A percentile compares a stretch with the other conserved stretches of the same genome.
These are phyloP conservation scores for Trichoderma lentiforme DNA, from an alignment of 2,329 filamentous ascomycete genomes.

Conservation along the genomic window DNA sequence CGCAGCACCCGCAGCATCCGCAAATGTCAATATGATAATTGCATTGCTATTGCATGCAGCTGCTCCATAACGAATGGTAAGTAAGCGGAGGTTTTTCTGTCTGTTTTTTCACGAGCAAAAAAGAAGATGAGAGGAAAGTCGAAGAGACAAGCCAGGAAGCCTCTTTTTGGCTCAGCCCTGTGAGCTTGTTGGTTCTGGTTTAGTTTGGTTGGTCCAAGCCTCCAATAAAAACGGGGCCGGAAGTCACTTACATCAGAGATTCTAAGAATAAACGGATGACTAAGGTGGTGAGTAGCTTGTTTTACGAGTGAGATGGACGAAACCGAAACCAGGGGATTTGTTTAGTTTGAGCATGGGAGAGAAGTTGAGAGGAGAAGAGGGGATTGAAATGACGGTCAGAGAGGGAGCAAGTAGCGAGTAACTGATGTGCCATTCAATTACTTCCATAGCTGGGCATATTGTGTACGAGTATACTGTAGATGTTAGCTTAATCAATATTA, in stretches of 20 bases:
- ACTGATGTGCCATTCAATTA: not conserved
- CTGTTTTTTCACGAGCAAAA: not conserved
- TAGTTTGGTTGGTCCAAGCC: not conserved
- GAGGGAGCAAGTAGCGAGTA: not conserved
- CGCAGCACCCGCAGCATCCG: conserved; percentile 2
- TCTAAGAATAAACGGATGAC: conserved; percentile 15
- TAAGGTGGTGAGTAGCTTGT: not conserved
- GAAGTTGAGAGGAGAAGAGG: not conserved
- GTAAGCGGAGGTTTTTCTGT: not conserved
- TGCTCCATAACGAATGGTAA: not conserved
- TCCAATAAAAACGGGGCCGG: not conserved
- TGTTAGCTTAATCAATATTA: not conserved
- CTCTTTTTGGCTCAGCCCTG: not conserved
- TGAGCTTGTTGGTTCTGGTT: not conserved
- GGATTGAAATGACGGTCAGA: not conserved
- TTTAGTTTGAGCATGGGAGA: not conserved
- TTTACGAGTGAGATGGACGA: not conserved
- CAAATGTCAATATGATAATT: not conserved
- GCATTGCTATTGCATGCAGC: not conserved
- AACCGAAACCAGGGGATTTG: not conserved
- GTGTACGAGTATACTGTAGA: too few species aligned
- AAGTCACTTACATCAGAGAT: not conserved
- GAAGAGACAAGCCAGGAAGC: not conserved
- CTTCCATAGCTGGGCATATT: not conserved
- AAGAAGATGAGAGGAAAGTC: not conserved